Evolutionary conservation across 495 filamentous ascomycete genomes (phyloP).

Genomic region (Aspergillus bertholletiae): DNA sequence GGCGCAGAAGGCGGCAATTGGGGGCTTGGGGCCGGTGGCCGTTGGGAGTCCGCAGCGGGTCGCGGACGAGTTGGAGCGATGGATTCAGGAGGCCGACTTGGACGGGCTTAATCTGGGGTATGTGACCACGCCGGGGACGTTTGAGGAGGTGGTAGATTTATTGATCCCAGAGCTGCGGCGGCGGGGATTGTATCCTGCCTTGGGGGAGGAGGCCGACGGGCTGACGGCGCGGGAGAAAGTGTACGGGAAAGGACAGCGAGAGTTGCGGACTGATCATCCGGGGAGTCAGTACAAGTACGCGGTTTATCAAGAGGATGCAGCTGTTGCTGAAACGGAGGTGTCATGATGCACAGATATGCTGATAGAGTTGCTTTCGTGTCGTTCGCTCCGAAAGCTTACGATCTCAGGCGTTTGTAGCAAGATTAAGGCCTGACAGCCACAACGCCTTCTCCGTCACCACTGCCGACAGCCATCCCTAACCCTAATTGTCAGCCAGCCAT

Average conservation of each 20-base stretch:
- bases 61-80: constrained; percentile 57
- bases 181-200: constrained; percentile 45
- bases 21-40: constrained; percentile 50
- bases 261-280: constrained; percentile 39
- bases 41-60: constrained; percentile 53
- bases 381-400: no score
- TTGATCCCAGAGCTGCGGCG: constrained; percentile 51
- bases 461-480: no score
- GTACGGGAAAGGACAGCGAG: constrained; percentile 53
- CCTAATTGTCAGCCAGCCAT: not conserved
- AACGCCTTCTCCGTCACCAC: not conserved
- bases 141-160: constrained; percentile 59
- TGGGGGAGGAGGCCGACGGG: constrained; percentile 37
- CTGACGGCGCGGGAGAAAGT: constrained; percentile 59
- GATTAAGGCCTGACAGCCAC: not conserved
- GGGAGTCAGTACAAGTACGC: constrained; percentile 57
- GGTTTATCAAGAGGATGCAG: constrained; percentile 48
- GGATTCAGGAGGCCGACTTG: constrained; percentile 55
- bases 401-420: not conserved
- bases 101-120: constrained; percentile 58
- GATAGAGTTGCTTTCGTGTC: not conserved
- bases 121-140: constrained; percentile 56
- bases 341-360: not conserved
- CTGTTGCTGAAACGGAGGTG: not conserved
- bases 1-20: constrained; percentile 55